A percentile compares a stretch with the other conserved stretches of the same genome.
Evolutionary conservation across 192 early-diverging fungal genomes (phyloP).

Genomic region (Globomyces pollinis-pini): DNA sequence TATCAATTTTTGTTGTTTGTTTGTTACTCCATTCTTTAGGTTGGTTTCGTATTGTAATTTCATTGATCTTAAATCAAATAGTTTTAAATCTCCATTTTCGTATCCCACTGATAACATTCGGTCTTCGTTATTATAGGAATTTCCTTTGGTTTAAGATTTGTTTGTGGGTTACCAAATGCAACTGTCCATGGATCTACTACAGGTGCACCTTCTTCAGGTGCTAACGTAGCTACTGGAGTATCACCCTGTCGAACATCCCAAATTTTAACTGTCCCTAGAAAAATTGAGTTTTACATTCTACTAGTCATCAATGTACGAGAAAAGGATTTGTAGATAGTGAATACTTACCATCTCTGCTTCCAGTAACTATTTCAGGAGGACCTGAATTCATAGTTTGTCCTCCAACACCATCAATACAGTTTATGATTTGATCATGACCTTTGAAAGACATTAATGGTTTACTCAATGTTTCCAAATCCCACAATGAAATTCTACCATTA

Average conservation of each 20-base stretch:
- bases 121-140: slow-evolving; percentile 45
- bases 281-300: no score
- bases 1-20: neutral
- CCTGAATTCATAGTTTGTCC: slow-evolving; percentile 30
- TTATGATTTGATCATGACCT: slow-evolving; percentile 60
- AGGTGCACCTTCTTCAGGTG: slow-evolving; percentile 34
- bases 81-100: slow-evolving; percentile 65
- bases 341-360: slow-evolving; percentile 53
- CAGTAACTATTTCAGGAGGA: slow-evolving; percentile 62
- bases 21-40: slow-evolving; percentile 56
- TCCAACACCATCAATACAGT: slow-evolving; percentile 58
- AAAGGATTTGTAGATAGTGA: slow-evolving; percentile 12
- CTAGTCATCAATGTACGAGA: slow-evolving; percentile 9
- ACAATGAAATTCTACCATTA: slow-evolving; percentile 46
- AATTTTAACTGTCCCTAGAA: slow-evolving; percentile 56
- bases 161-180: slow-evolving; percentile 68
- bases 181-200: slow-evolving; percentile 60
- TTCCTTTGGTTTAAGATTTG: no score
- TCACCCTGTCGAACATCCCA: slow-evolving; percentile 64
- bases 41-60: slow-evolving; percentile 58
- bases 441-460: slow-evolving; percentile 45
- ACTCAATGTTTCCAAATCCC: slow-evolving; percentile 55
- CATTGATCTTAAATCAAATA: slow-evolving; percentile 59
- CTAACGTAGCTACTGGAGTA: slow-evolving; percentile 51
- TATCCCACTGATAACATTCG: slow-evolving; percentile 58